These are phyloP conservation scores for Wickerhamiella spandovensis DNA, from an alignment of 805 yeast species.

Conservation along the genomic window DNA sequence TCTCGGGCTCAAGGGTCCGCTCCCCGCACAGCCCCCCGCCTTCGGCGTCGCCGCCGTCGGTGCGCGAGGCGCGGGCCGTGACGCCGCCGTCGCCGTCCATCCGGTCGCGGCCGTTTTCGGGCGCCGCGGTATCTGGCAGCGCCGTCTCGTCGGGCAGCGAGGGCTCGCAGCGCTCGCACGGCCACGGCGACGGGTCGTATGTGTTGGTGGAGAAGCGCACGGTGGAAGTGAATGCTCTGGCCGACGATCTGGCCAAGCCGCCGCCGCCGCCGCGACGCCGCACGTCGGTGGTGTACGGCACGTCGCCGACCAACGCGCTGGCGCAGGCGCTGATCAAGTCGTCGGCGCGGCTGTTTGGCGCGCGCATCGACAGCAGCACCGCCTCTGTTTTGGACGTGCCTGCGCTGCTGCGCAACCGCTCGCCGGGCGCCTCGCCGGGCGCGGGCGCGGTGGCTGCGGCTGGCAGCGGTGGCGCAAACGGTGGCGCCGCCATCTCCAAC, in stretches of 20 bases:
- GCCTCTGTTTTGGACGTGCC: background rate
- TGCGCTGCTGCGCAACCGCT: background rate
- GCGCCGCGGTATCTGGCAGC: background rate
- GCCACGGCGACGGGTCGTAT: constrained; percentile 31
- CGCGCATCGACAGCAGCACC: constrained; percentile 12
- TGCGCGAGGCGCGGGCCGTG: background rate
- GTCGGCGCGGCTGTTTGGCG: constrained; percentile 73
- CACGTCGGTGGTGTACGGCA: constrained; percentile 25
- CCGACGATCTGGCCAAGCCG: constrained; percentile 65
- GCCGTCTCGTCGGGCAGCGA: background rate
- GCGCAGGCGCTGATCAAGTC: constrained; percentile 81
- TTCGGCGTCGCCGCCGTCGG: background rate
- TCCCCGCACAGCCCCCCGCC: background rate
- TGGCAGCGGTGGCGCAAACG: constrained; percentile 5
- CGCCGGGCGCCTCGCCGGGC: background rate
- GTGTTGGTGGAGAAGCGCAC: constrained; percentile 91
- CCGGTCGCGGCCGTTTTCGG: background rate
- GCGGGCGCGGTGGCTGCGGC: too few species aligned
- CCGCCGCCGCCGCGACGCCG: constrained; percentile 18
- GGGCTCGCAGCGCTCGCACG: background rate
- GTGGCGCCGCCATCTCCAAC: constrained; percentile 6
- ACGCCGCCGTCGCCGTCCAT: background rate
- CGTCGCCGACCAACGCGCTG: constrained; percentile 69
- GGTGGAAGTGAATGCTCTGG: constrained; percentile 89
- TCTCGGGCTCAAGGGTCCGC: background rate